Evolutionary conservation across 352 stramenopile genomes (phyloP).

Genomic region (Phytopythium vexans): DNA sequence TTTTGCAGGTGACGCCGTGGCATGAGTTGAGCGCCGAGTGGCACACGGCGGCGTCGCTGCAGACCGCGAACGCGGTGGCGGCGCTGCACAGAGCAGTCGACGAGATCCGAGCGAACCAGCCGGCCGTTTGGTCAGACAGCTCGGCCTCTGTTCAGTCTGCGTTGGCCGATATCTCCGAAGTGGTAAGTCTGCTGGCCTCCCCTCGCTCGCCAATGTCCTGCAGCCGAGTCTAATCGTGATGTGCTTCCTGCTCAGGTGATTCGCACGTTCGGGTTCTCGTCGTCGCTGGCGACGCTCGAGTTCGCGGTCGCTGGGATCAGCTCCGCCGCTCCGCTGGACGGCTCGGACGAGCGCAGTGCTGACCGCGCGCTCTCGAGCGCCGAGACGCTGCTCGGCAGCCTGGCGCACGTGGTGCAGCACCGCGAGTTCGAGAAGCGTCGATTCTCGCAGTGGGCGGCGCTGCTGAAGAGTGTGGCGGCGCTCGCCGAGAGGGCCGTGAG

Average conservation of each 20-base stretch:
- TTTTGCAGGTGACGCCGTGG: slow-evolving; percentile 5
- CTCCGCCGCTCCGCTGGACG: neutral
- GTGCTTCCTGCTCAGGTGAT: neutral
- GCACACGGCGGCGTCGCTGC: slow-evolving; percentile 31
- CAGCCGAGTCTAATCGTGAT: neutral
- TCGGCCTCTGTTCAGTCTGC: neutral
- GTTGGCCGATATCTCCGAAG: neutral
- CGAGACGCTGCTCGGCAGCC: slow-evolving; percentile 29
- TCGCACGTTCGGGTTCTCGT: neutral
- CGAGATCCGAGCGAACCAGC: neutral
- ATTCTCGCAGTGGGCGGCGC: slow-evolving; percentile 43
- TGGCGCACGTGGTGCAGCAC: slow-evolving; percentile 27
- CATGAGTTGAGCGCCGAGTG: slow-evolving; percentile 32
- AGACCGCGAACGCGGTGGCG: slow-evolving; percentile 39
- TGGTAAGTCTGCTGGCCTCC: neutral
- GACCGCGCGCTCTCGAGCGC: slow-evolving; percentile 14
- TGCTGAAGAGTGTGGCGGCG: slow-evolving; percentile 30
- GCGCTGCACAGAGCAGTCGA: slow-evolving; percentile 15
- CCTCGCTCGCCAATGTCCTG: too few relatives aligned
- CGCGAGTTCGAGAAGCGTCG: slow-evolving; percentile 46
- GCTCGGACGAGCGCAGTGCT: neutral
- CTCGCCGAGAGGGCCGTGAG: neutral
- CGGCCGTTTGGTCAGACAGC: neutral
- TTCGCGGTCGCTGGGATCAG: neutral
- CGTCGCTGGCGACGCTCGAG: slow-evolving; percentile 2